Percentiles rank a stretch among this genome's conserved stretches.
Conservation (phyloP, 257 asterid species). For the Plantago major region DNA sequence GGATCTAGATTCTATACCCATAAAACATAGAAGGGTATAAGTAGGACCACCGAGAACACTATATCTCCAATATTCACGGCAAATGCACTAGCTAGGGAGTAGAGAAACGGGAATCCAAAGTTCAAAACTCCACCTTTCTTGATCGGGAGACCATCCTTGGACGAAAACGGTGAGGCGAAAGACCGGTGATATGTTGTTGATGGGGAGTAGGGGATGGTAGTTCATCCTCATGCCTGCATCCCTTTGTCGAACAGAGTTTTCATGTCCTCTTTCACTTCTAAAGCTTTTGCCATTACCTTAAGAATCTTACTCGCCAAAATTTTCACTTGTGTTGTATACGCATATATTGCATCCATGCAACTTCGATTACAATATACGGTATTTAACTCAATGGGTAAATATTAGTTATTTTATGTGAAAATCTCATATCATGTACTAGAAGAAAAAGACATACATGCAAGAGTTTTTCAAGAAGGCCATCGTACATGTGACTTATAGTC, state of each 20-base stretch:
- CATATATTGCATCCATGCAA: constrained; percentile 42
- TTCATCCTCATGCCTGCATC: constrained; percentile 49
- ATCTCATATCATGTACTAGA: too few relatives aligned
- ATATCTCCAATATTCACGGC: constrained; percentile 39
- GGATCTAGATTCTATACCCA: too few relatives aligned
- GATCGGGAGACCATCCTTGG: constrained; percentile 44
- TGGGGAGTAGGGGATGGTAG: constrained; percentile 48
- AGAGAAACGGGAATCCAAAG: constrained; percentile 46
- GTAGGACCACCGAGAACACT: too few relatives aligned
- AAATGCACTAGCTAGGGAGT: constrained; percentile 40
- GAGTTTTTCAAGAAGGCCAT: too few relatives aligned
- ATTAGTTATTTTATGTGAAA: too few relatives aligned
- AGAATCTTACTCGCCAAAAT: constrained; percentile 35
- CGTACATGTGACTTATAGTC: too few relatives aligned
- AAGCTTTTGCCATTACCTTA: constrained; percentile 28
- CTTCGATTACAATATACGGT: neutral
- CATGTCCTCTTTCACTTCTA: constrained; percentile 37
- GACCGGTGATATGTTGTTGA: constrained; percentile 43
- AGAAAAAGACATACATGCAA: too few relatives aligned
- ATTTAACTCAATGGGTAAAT: too few relatives aligned
- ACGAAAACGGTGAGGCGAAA: constrained; percentile 37
- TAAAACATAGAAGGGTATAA: too few relatives aligned
- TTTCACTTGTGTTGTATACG: constrained; percentile 34
- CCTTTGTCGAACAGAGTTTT: constrained; percentile 23
- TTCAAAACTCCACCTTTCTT: constrained; percentile 37